Evolutionary conservation across 176 grass and related monocot species (phyloP), one percentile per base, ranked within the genome.

Genomic region (Bonia amplexicaulis): DNA sequence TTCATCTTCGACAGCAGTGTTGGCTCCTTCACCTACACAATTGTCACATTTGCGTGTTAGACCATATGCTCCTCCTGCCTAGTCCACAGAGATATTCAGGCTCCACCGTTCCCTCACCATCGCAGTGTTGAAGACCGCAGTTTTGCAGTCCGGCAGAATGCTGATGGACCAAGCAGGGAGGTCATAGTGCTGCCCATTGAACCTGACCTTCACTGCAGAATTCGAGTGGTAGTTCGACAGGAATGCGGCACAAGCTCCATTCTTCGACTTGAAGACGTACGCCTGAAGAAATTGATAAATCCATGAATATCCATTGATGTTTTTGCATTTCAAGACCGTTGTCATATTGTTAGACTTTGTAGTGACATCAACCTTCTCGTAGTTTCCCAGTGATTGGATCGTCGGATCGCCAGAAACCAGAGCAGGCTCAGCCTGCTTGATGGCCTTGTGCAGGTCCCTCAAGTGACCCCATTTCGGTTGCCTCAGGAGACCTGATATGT

Each of bases 381-480:
- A 92, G 65, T 76, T 90, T 25, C 96, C 96, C 0, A 98, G 77
- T 29, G 80, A 80, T 41, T 87, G 70, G 9, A 95, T 59, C 3
- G 76, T 93, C 5, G 84, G 96, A 77, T 98, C 91, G 1, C 84
- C 83, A 5, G 93, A 93, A 42, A 98, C 69, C 14, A 95, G 79
- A 0, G 68, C 85, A 20, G 87, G 83, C 73, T 98, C 96, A 6
- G 85, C 88, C 62, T 90, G 75, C 85, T 95, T 98, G 89, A 98
- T 98, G 57, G 93, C 96, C 71, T 85, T 92, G 78, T 98, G 96
- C 83, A 98, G 85, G 71, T 98, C 93, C 82, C 88, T 93, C 86
- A 98, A 80, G 85, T 98, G 96, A 48, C 96, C 93, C 93, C 93
- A 98, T 92, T 98, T 98, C 1, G 96, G 96, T 67, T 95, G 89